phyloP scores from a whole-genome alignment of 768 basidiomycete species.

The Pluteus cervinus region DNA sequence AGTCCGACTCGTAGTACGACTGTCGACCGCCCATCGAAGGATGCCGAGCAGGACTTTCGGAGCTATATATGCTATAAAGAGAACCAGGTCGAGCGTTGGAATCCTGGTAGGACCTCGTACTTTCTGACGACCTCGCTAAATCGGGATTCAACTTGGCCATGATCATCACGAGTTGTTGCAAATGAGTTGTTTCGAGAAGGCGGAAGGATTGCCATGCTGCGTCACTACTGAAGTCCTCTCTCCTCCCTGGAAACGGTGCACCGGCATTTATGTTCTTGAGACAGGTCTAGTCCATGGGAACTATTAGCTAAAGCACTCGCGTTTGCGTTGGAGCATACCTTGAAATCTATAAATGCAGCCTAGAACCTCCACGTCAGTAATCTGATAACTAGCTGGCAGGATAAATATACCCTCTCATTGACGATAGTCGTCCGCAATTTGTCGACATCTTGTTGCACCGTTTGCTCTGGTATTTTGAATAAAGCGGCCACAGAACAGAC shows the following conservation, averaged over 20 bases:
- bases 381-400: not conserved
- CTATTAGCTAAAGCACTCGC: no score
- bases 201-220: conserved; percentile 84
- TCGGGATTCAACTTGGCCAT: conserved; percentile 86
- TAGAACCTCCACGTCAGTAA: no score
- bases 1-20: conserved; percentile 40
- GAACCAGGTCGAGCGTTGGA: conserved; percentile 50
- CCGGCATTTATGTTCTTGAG: conserved; percentile 89
- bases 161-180: conserved; percentile 83
- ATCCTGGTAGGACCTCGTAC: conserved; percentile 38
- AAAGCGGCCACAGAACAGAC: conserved; percentile 63
- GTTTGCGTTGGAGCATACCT: conserved; percentile 39
- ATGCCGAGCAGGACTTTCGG: conserved; percentile 40
- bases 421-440: conserved; percentile 53
- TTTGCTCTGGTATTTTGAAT: conserved; percentile 67
- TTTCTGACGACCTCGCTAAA: conserved; percentile 69
- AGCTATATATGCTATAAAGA: conserved; percentile 37
- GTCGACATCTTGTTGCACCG: conserved; percentile 72
- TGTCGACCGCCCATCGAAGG: conserved; percentile 63
- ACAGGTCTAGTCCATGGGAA: conserved; percentile 52
- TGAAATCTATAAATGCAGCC: conserved; percentile 84
- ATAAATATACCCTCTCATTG: conserved; percentile 61
- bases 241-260: conserved; percentile 73
- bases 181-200: conserved; percentile 69
- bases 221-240: conserved; percentile 82